Percentiles rank a stretch among this genome's conserved stretches.
Evolutionary conservation across 352 stramenopile genomes (phyloP).

Genomic region (Thraustotheca clavata): DNA sequence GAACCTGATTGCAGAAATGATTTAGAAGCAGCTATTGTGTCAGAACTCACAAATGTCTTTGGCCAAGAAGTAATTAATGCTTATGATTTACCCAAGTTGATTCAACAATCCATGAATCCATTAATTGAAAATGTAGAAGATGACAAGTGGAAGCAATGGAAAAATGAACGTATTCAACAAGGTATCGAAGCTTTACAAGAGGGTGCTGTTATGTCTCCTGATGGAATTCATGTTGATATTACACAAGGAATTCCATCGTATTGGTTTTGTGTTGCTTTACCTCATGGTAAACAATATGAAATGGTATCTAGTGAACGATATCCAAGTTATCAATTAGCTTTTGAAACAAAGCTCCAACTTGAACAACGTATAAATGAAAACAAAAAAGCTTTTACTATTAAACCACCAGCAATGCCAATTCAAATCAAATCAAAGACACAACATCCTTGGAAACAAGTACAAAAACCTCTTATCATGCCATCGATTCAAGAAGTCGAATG

Average conservation of each 20-base stretch:
- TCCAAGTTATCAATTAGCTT: not conserved
- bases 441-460: not conserved
- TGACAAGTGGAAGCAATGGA: not conserved
- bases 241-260: constrained; percentile 5
- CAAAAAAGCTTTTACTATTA: not conserved
- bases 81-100: not conserved
- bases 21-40: not conserved
- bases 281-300: not conserved
- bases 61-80: not conserved
- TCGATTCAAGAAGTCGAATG: not conserved
- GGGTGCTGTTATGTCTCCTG: not conserved
- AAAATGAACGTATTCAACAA: not conserved
- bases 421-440: not conserved
- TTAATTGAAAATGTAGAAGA: not conserved
- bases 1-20: not conserved
- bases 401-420: not conserved
- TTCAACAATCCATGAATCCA: not conserved
- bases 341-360: constrained; percentile 5
- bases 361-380: not conserved
- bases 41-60: constrained; percentile 2
- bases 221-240: constrained; percentile 15
- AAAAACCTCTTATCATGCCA: not conserved
- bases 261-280: constrained; percentile 14
- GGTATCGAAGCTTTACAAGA: not conserved
- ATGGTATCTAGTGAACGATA: constrained; percentile 1